Conservation (phyloP, 768 basidiomycete genomes). For the Tricholoma bakamatsutake region DNA sequence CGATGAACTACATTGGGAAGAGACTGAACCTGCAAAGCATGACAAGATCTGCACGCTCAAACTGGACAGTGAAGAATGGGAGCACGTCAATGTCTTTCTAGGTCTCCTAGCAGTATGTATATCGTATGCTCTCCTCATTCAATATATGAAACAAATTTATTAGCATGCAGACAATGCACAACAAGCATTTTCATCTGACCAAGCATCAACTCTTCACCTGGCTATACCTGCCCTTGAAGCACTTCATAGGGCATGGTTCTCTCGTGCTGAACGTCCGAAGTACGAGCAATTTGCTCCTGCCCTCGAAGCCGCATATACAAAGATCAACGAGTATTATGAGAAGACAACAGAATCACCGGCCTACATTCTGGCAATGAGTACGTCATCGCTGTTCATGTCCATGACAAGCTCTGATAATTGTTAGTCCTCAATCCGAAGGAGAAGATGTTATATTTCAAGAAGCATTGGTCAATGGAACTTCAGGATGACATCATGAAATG, state of each 20-base stretch:
- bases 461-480: constrained; percentile 19
- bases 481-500: constrained; percentile 9
- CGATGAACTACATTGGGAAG: constrained; percentile 16
- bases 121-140: constrained; percentile 2
- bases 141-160: neutral
- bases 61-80: too few relatives aligned
- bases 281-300: constrained; percentile 13
- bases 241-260: too few relatives aligned
- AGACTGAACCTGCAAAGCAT: constrained; percentile 16
- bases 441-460: constrained; percentile 20
- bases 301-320: too few relatives aligned
- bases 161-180: constrained; percentile 5
- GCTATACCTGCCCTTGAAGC: too few relatives aligned
- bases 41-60: constrained; percentile 14
- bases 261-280: constrained; percentile 3
- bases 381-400: too few relatives aligned
- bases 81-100: too few relatives aligned
- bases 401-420: neutral
- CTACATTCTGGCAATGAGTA: too few relatives aligned
- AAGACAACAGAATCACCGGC: too few relatives aligned
- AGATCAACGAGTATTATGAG: too few relatives aligned
- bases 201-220: too few relatives aligned
- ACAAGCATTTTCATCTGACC: constrained; percentile 1
- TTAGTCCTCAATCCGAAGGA: constrained; percentile 21
- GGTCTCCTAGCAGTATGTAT: constrained; percentile 8